Conservation (phyloP, 2,329 filamentous ascomycete genomes). For the Pestalotiopsis sp. region DNA sequence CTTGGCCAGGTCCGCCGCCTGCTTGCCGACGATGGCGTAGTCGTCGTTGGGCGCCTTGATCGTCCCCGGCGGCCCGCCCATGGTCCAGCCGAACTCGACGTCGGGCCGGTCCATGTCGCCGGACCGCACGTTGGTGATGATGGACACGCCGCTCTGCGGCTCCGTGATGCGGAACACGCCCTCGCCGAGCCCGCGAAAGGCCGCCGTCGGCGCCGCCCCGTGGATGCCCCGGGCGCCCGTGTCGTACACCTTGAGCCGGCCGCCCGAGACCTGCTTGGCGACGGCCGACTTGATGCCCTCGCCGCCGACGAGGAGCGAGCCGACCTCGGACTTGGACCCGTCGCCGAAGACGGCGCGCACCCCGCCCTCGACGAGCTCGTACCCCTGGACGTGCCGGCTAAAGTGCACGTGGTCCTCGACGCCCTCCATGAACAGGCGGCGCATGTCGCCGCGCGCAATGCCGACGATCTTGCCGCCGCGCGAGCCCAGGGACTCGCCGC, state of each 20-base stretch:
- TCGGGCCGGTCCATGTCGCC: constrained; percentile 61
- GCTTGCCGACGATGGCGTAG: constrained; percentile 57
- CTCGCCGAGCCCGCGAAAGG: constrained; percentile 64
- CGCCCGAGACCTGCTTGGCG: constrained; percentile 60
- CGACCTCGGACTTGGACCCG: constrained; percentile 59
- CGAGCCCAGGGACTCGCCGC: constrained; percentile 43
- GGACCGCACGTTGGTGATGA: constrained; percentile 67
- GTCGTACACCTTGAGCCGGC: constrained; percentile 63
- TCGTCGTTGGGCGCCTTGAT: constrained; percentile 62
- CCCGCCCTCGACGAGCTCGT: constrained; percentile 56
- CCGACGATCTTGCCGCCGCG: constrained; percentile 62
- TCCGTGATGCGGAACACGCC: constrained; percentile 63
- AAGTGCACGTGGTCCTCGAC: constrained; percentile 59
- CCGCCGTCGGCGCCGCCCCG: constrained; percentile 63
- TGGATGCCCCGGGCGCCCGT: constrained; percentile 67
- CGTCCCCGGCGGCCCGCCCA: constrained; percentile 59
- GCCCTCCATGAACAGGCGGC: constrained; percentile 58
- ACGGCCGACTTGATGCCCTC: constrained; percentile 66
- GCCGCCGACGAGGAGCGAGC: constrained; percentile 60
- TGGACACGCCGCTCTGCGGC: constrained; percentile 46
- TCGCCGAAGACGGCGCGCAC: constrained; percentile 63
- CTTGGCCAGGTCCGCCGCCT: constrained; percentile 61
- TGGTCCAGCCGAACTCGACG: constrained; percentile 65
- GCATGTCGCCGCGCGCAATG: constrained; percentile 66
- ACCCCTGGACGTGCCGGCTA: constrained; percentile 58